Evolutionary conservation across 2,329 filamentous ascomycete genomes (phyloP), one percentile per base, ranked within the genome.

Genomic region (Tolypocladium tundrense): DNA sequence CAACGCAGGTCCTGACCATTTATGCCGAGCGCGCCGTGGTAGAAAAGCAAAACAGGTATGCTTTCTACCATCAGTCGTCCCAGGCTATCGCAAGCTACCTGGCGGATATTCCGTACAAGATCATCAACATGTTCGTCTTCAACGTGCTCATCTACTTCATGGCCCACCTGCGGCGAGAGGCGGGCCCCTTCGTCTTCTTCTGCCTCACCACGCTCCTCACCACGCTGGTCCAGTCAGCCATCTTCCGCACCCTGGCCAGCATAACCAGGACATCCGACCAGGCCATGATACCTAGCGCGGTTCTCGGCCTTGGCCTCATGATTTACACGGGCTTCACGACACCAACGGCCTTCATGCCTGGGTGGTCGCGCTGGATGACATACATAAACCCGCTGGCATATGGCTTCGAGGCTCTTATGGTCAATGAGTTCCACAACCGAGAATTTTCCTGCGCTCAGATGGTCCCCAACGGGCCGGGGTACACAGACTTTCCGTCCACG

Each of bases 21-120:
- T 97, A 94, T 69, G 84, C 89, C 2, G 91, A 96, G 81, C 87
- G 92, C 43, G 88, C 89, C 1, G 96, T 96, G 65, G 90, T 97
- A 60, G 91, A 96, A 69, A 96, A 96, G 70, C 92, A 97, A 65
- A 76, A 81, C 58, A 85, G 88, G 58, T 96, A 96, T 69, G 91
- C 91, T 21, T 79, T 96, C n/a, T 96, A 96, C 66, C 92, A 96
- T 67, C 91, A 92, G 0, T 91, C 88, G 11, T 88, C 91, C n/a
- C 91, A 97, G 78, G 90, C 91, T 19, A 80, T 90, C 59, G 85
- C 89, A 0, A 94, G 89, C 11, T 94, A 96, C 87, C 73, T 96
- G 37, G 88, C 84, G 61, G 92, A 96, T 65, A 75, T 95, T 73
- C 92, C 92, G 0, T 90, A 90, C 72, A 96, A 73, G 63, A 72